phyloP scores from a whole-genome alignment of 345 rosid genomes.

The Populus pruinosa region DNA sequence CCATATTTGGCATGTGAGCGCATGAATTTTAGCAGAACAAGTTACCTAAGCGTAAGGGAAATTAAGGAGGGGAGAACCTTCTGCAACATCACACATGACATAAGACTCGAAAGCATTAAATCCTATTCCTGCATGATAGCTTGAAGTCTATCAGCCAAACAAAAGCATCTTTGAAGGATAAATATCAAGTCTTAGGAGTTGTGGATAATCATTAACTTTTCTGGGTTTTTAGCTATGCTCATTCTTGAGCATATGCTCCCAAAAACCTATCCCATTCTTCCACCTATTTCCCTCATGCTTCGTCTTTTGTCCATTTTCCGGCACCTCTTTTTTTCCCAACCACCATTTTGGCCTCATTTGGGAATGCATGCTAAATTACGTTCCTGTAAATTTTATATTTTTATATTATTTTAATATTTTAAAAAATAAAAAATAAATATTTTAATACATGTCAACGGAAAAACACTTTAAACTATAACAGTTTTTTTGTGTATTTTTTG shows the following conservation, averaged over 20 bases:
- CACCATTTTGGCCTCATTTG: constrained; percentile 11
- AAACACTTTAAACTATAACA: too few species aligned
- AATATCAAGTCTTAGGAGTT: constrained; percentile 22
- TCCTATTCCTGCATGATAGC: constrained; percentile 35
- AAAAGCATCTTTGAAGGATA: constrained; percentile 52
- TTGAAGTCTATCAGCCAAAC: constrained; percentile 41
- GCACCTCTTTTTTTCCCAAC: constrained; percentile 26
- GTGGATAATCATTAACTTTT: constrained; percentile 45
- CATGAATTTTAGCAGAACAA: constrained; percentile 62
- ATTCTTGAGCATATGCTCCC: constrained; percentile 30
- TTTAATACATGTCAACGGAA: too few species aligned
- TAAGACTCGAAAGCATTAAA: constrained; percentile 43
- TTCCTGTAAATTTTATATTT: too few species aligned
- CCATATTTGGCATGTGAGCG: constrained; percentile 48
- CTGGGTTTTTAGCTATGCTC: neutral
- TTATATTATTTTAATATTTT: too few species aligned
- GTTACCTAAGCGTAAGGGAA: constrained; percentile 48
- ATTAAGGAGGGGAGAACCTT: constrained; percentile 26
- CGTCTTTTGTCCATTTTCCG: constrained; percentile 16
- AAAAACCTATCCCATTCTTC: constrained; percentile 2
- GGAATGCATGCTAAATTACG: too few species aligned
- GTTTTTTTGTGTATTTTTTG: too few species aligned
- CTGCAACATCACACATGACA: constrained; percentile 43
- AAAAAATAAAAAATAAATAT: too few species aligned
- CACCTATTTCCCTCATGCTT: constrained; percentile 13